These are phyloP conservation scores for Bocquillonia castaneifolia DNA, from an alignment of 441 rosid genomes.

Conservation along the genomic window DNA sequence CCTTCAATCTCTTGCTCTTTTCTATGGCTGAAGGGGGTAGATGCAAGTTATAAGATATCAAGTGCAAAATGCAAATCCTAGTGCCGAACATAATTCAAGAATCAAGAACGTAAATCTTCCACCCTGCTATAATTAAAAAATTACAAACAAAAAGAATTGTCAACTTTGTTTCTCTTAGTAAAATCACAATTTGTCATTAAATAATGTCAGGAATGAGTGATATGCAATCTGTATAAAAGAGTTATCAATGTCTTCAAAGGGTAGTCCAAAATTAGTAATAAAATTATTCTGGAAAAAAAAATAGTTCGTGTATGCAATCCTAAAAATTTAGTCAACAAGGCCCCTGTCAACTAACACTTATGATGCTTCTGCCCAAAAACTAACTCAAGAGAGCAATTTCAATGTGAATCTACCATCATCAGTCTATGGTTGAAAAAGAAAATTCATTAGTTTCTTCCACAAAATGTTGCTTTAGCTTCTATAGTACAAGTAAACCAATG, in stretches of 20 bases:
- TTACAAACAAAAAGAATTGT: not conserved
- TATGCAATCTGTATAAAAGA: too few species aligned
- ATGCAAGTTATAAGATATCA: not conserved
- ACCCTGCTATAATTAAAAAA: too few species aligned
- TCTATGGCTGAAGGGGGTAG: not conserved
- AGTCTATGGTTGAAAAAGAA: not conserved
- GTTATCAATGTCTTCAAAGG: not conserved
- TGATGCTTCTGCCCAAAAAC: not conserved
- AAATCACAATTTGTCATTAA: not conserved
- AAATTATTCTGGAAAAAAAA: too few species aligned
- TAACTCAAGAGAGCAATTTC: not conserved
- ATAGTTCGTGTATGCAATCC: too few species aligned
- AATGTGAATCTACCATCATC: not conserved
- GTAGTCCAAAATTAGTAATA: too few species aligned
- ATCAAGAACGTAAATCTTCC: not conserved
- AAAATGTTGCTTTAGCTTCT: not conserved
- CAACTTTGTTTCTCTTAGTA: not conserved
- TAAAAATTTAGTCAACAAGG: too few species aligned
- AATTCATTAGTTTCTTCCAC: not conserved
- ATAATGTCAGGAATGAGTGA: too few species aligned
- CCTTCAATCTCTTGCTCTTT: too few species aligned
- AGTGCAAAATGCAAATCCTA: not conserved
- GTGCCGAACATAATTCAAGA: not conserved
- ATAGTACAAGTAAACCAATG: not conserved
- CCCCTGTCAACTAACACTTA: not conserved